A percentile compares a stretch with the other conserved stretches of the same genome.
Evolutionary conservation across 768 basidiomycete species (phyloP).

Genomic region (Jaapia argillacea): DNA sequence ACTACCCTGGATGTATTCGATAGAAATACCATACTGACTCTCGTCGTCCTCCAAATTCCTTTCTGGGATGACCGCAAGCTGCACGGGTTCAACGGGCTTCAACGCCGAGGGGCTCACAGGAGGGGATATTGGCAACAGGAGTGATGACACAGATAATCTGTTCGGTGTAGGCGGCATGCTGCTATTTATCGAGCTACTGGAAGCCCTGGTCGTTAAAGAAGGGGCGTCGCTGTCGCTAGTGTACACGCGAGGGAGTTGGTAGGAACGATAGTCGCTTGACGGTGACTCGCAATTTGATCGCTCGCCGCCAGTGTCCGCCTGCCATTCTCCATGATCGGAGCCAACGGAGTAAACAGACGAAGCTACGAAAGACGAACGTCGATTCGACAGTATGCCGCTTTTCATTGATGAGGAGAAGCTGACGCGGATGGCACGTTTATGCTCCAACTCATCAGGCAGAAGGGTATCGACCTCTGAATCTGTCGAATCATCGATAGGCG

Average conservation of each 20-base stretch:
- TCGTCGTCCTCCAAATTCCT: neutral
- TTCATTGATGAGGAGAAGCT: neutral
- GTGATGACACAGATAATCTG: neutral
- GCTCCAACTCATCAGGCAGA: neutral
- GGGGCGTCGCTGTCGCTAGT: conserved; percentile 36
- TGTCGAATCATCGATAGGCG: conserved; percentile 17
- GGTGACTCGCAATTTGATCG: conserved; percentile 12
- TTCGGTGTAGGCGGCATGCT: neutral
- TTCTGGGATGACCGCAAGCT: neutral
- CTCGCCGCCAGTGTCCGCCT: conserved; percentile 19
- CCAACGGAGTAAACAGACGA: neutral
- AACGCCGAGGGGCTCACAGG: conserved; percentile 1
- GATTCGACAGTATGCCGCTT: neutral
- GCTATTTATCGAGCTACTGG: neutral
- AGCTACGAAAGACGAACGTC: neutral
- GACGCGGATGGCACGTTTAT: neutral
- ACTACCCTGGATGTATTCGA: too few relatives aligned
- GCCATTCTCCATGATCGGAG: conserved; percentile 14
- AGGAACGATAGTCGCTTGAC: conserved; percentile 12
- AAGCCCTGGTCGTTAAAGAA: conserved; percentile 27
- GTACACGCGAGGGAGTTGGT: conserved; percentile 24
- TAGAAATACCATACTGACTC: too few relatives aligned
- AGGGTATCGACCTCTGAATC: conserved; percentile 23
- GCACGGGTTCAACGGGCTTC: neutral
- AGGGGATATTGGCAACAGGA: neutral